Conservation (phyloP, 768 basidiomycete species). For the Pholiota microspora region DNA sequence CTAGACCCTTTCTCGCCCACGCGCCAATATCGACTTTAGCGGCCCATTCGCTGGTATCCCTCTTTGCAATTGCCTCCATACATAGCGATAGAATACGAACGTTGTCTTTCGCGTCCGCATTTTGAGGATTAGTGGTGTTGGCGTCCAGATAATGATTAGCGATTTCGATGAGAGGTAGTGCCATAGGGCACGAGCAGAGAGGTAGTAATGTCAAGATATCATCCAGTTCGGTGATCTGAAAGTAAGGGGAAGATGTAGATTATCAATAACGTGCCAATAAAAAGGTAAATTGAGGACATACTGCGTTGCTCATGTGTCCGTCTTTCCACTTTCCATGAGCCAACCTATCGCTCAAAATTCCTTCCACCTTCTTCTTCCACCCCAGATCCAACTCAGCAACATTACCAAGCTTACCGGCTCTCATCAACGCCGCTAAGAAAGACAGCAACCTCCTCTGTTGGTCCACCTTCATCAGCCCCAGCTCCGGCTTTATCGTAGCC, state of each 20-base stretch:
- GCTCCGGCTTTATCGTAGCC: slow-evolving; percentile 36
- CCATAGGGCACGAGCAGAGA: slow-evolving; percentile 46
- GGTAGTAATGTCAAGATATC: slow-evolving; percentile 52
- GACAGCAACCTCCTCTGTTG: slow-evolving; percentile 42
- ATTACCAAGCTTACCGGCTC: slow-evolving; percentile 43
- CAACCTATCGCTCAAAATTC: slow-evolving; percentile 45
- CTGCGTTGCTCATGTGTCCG: slow-evolving; percentile 34
- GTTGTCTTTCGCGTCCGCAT: slow-evolving; percentile 11
- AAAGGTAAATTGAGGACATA: slow-evolving; percentile 25
- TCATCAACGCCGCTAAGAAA: slow-evolving; percentile 48
- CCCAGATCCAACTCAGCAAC: slow-evolving; percentile 49
- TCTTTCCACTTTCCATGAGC: slow-evolving; percentile 36
- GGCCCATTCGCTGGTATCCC: slow-evolving; percentile 44
- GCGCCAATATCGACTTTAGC: slow-evolving; percentile 40
- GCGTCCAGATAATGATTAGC: slow-evolving; percentile 33
- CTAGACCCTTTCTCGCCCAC: slow-evolving; percentile 47
- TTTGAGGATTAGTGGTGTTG: background rate
- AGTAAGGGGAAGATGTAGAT: background rate
- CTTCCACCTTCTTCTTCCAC: slow-evolving; percentile 55
- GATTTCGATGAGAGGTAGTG: slow-evolving; percentile 41
- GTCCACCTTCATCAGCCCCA: slow-evolving; percentile 36
- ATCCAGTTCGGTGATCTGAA: slow-evolving; percentile 49
- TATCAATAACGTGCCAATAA: background rate
- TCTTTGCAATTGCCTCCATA: slow-evolving; percentile 48
- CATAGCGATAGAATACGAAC: slow-evolving; percentile 64